Conservation (phyloP, 2,329 filamentous ascomycete genomes). For the Fusarium sarcochroum region DNA sequence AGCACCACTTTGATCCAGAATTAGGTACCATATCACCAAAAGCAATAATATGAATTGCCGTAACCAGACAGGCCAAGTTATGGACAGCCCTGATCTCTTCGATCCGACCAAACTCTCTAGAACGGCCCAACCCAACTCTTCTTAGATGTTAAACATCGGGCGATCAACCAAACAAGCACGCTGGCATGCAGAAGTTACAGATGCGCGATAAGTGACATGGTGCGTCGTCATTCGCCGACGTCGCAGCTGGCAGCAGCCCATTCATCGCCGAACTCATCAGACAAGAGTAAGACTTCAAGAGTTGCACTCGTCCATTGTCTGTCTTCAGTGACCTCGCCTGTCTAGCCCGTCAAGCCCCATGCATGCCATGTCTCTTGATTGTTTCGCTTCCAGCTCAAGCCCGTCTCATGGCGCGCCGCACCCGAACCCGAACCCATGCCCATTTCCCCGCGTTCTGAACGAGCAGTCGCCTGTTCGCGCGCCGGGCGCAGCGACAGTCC, state of each 20-base stretch:
- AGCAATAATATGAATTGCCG: neutral
- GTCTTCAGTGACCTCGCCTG: slow-evolving; percentile 18
- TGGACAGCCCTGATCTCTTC: neutral
- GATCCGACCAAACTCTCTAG: slow-evolving; percentile 7
- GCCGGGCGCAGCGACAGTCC: slow-evolving; percentile 25
- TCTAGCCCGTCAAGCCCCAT: slow-evolving; percentile 6
- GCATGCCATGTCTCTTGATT: slow-evolving; percentile 31
- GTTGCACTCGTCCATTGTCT: slow-evolving; percentile 16
- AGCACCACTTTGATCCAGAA: slow-evolving; percentile 1
- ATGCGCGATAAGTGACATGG: slow-evolving; percentile 47
- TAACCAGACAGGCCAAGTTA: neutral
- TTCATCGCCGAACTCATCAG: slow-evolving; percentile 21
- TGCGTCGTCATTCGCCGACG: slow-evolving; percentile 37
- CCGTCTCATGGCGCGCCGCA: slow-evolving; percentile 36
- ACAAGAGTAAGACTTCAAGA: slow-evolving; percentile 13
- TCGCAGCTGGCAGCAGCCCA: slow-evolving; percentile 30
- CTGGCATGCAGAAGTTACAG: slow-evolving; percentile 18
- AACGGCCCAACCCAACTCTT: neutral
- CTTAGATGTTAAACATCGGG: slow-evolving; percentile 1
- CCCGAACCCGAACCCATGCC: slow-evolving; percentile 36
- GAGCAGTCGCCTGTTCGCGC: slow-evolving; percentile 36
- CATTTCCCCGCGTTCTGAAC: slow-evolving; percentile 41
- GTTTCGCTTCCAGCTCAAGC: slow-evolving; percentile 32
- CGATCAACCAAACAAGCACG: slow-evolving; percentile 13
- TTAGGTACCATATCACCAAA: neutral